phyloP scores from a whole-genome alignment of 2,329 filamentous ascomycete genomes.

The Hypocreales sp. region DNA sequence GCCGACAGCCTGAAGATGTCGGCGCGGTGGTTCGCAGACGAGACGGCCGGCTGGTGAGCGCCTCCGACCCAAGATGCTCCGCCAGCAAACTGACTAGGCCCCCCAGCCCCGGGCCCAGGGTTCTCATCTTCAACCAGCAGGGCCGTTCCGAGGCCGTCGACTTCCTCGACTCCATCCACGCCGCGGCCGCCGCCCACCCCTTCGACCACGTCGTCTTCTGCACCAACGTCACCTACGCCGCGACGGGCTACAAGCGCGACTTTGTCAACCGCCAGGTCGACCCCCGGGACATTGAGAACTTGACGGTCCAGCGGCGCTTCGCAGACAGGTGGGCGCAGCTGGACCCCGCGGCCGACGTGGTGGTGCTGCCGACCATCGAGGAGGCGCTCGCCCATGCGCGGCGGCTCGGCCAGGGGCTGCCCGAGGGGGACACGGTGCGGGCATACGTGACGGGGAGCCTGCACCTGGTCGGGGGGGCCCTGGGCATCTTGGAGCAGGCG shows the following conservation, averaged over 20 bases:
- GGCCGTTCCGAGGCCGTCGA: constrained; percentile 36
- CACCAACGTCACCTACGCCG: constrained; percentile 50
- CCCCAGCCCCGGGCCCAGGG: constrained; percentile 21
- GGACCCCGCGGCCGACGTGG: constrained; percentile 28
- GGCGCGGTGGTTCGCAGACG: constrained; percentile 61
- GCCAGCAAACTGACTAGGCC: no score
- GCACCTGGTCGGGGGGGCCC: constrained; percentile 42
- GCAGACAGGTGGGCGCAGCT: constrained; percentile 33
- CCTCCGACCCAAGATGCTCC: no score
- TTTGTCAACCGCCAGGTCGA: constrained; percentile 41
- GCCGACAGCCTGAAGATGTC: constrained; percentile 75
- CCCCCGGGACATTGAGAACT: constrained; percentile 31
- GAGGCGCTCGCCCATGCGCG: constrained; percentile 35
- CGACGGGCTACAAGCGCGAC: constrained; percentile 36
- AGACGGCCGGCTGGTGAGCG: constrained; percentile 20
- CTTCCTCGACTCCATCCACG: constrained; percentile 33
- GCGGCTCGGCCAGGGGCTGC: constrained; percentile 13
- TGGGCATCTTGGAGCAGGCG: constrained; percentile 31
- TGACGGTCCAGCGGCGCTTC: constrained; percentile 36
- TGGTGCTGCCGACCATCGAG: constrained; percentile 36
- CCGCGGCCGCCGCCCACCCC: constrained; percentile 14
- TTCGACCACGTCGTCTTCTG: constrained; percentile 74
- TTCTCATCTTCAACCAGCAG: constrained; percentile 83
- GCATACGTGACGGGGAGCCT: constrained; percentile 46
- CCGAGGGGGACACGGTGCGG: constrained; percentile 21